Percentiles rank a stretch among this genome's conserved stretches.
Evolutionary conservation across 2,329 filamentous ascomycete species (phyloP).

Genomic region (Magnaporthiopsis incrustans): DNA sequence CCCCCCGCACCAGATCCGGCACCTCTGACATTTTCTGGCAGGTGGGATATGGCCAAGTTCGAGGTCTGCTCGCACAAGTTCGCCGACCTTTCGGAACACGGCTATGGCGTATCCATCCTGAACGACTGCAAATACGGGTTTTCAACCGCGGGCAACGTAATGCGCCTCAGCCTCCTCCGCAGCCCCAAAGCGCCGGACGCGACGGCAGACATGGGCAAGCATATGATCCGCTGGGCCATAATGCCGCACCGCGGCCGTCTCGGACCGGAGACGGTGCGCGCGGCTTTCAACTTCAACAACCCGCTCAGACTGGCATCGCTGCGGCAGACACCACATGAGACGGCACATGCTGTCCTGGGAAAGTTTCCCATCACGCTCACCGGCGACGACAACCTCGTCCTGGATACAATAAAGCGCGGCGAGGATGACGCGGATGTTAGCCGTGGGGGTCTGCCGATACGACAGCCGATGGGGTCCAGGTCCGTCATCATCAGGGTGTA

Average conservation of each 20-base stretch:
- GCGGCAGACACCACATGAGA: background rate
- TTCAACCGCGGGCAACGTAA: constrained; percentile 77
- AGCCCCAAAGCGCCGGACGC: constrained; percentile 89
- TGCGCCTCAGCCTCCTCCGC: constrained; percentile 80
- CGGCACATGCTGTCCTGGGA: constrained; percentile 13
- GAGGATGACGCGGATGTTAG: constrained; percentile 37
- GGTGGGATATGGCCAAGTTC: constrained; percentile 73
- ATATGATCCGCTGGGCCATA: constrained; percentile 84
- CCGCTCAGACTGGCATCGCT: constrained; percentile 51
- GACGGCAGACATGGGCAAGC: constrained; percentile 87
- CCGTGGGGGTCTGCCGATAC: constrained; percentile 7
- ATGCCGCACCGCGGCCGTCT: constrained; percentile 73
- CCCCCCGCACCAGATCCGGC: background rate
- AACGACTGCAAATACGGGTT: constrained; percentile 98
- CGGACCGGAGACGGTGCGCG: constrained; percentile 65
- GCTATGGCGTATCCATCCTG: constrained; percentile 84
- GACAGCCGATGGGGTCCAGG: constrained; percentile 4
- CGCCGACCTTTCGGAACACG: constrained; percentile 80
- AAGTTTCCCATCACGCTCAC: constrained; percentile 37
- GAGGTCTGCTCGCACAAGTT: constrained; percentile 95
- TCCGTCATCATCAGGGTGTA: constrained; percentile 57
- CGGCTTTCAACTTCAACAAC: constrained; percentile 86
- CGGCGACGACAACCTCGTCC: constrained; percentile 41
- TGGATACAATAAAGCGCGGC: constrained; percentile 58
- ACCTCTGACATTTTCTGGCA: constrained; percentile 56